These are phyloP conservation scores for Neospermospora avenae DNA, from an alignment of 2,329 filamentous ascomycete genomes.

Conservation along the genomic window DNA sequence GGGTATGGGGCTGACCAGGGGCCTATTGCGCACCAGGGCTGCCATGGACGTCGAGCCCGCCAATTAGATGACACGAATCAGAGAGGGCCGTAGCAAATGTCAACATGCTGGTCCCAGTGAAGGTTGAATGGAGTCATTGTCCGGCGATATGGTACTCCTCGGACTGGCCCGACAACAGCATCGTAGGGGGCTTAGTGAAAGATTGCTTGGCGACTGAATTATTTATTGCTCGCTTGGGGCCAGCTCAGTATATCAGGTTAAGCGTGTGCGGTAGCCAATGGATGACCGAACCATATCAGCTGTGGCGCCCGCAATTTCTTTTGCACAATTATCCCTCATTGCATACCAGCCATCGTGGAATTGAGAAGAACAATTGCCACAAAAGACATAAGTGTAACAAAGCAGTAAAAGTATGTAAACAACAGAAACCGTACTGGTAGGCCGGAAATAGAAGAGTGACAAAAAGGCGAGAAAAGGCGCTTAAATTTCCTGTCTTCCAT, in stretches of 20 bases:
- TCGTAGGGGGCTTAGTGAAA: background rate
- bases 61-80: constrained; percentile 1
- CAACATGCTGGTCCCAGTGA: constrained; percentile 1
- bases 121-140: background rate
- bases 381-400: background rate
- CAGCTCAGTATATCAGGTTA: too few species aligned
- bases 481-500: background rate
- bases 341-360: background rate
- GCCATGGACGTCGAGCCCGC: background rate
- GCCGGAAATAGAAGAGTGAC: background rate
- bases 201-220: background rate
- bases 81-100: constrained; percentile 1
- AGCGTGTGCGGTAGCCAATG: background rate
- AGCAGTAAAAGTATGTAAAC: background rate
- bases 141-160: background rate
- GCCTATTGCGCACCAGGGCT: background rate
- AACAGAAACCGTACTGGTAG: background rate
- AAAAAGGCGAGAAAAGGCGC: background rate
- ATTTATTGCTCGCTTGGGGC: background rate
- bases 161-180: background rate
- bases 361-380: background rate
- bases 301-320: constrained; percentile 3
- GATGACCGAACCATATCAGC: background rate
- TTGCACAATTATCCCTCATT: constrained; percentile 4
- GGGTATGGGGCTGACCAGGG: background rate